Evolutionary conservation across 257 asterid species (phyloP).

Genomic region (Nicotiana tomentosiformis): DNA sequence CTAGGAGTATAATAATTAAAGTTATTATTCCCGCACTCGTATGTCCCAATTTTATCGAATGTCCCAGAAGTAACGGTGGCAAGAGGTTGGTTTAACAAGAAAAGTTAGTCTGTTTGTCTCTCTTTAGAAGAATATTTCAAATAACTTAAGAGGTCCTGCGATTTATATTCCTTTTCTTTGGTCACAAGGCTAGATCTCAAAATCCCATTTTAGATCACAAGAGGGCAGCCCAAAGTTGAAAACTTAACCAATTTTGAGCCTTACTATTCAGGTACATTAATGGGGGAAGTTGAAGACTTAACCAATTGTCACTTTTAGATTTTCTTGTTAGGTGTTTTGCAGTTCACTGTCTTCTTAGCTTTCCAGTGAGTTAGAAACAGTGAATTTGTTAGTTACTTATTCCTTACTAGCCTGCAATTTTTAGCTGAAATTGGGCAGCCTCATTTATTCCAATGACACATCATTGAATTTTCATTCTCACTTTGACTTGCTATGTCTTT

Average conservation of each 20-base stretch:
- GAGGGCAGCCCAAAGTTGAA: not conserved
- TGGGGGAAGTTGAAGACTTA: not conserved
- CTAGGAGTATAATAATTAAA: no score
- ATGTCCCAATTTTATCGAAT: not conserved
- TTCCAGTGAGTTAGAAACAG: not conserved
- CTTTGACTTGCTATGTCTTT: not conserved
- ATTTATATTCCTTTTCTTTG: not conserved
- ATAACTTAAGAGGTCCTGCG: not conserved
- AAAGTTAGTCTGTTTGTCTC: no score
- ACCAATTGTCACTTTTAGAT: not conserved
- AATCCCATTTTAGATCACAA: not conserved
- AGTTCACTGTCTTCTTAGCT: not conserved
- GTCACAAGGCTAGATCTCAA: not conserved
- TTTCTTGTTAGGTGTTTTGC: not conserved
- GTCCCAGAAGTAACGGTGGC: accelerated
- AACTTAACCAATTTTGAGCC: not conserved
- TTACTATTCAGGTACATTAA: not conserved
- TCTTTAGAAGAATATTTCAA: no score
- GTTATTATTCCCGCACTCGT: no score
- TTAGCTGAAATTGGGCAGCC: not conserved
- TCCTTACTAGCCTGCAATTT: not conserved
- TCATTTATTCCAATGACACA: not conserved
- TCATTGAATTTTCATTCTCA: not conserved
- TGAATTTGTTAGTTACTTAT: not conserved
- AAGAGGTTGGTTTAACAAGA: not conserved